A percentile compares a stretch with the other conserved stretches of the same genome.
Evolutionary conservation across 2,329 filamentous ascomycete species (phyloP).

Genomic region (Zalaria obscura): DNA sequence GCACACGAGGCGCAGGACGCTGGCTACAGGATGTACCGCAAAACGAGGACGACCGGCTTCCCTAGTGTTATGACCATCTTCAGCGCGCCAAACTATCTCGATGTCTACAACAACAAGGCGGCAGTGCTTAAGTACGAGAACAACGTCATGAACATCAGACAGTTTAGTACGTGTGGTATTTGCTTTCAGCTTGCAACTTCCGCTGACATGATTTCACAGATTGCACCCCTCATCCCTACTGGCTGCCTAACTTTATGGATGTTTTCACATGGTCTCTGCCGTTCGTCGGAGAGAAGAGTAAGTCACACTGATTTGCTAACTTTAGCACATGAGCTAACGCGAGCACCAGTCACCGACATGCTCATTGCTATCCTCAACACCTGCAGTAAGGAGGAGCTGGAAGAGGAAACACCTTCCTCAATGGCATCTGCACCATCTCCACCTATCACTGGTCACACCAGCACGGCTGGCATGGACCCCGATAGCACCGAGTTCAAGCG

Average conservation of each 20-base stretch:
- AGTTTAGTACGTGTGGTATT: slow-evolving; percentile 50
- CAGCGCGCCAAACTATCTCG: slow-evolving; percentile 95
- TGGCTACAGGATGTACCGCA: slow-evolving; percentile 97
- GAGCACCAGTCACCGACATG: slow-evolving; percentile 66
- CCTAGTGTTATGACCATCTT: slow-evolving; percentile 99
- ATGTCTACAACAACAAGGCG: slow-evolving; percentile 99
- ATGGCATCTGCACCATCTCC: slow-evolving; percentile 62
- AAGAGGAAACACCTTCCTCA: slow-evolving; percentile 71
- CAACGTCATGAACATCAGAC: slow-evolving; percentile 99
- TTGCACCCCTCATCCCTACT: slow-evolving; percentile 97
- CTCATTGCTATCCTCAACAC: slow-evolving; percentile 96
- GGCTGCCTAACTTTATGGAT: slow-evolving; percentile 99
- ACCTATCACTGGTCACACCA: slow-evolving; percentile 35
- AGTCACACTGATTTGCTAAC: neutral
- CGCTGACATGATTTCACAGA: slow-evolving; percentile 24
- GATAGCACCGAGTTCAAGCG: slow-evolving; percentile 90
- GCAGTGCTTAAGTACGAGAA: slow-evolving; percentile 99
- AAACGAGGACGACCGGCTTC: slow-evolving; percentile 94
- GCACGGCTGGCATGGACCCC: slow-evolving; percentile 43
- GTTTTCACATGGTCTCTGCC: slow-evolving; percentile 99
- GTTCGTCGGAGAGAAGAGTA: slow-evolving; percentile 88
- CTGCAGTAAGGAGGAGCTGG: slow-evolving; percentile 94
- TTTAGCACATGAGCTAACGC: neutral
- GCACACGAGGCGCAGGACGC: slow-evolving; percentile 98
- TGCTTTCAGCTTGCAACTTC: neutral